phyloP scores from a whole-genome alignment of 345 rosid genomes.

The Leavenworthia alabamica region DNA sequence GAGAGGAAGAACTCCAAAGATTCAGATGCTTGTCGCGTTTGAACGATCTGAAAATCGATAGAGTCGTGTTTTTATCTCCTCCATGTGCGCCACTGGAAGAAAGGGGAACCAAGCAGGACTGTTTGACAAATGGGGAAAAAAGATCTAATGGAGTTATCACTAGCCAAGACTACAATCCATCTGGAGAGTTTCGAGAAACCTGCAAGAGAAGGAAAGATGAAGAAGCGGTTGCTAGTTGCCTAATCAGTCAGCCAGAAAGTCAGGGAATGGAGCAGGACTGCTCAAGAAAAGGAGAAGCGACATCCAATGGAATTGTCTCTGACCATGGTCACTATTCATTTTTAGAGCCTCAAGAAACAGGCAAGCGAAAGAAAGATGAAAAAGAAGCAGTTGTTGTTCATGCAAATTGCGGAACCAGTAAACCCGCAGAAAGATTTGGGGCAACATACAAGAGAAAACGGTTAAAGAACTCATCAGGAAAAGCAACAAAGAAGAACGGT shows the following conservation, averaged over 20 bases:
- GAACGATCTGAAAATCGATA: constrained; percentile 40
- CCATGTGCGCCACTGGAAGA: constrained; percentile 18
- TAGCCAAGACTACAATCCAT: constrained; percentile 13
- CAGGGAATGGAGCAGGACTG: constrained; percentile 11
- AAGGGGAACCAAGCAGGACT: constrained; percentile 14
- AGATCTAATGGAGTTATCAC: not conserved
- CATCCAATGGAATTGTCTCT: not conserved
- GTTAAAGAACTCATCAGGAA: constrained; percentile 14
- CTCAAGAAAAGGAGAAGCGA: not conserved
- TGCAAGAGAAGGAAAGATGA: constrained; percentile 18
- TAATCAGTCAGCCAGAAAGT: constrained; percentile 9
- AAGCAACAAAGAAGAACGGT: constrained; percentile 2
- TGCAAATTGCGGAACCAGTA: constrained; percentile 14
- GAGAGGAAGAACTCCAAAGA: constrained; percentile 33
- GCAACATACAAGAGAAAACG: constrained; percentile 31
- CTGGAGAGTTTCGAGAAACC: constrained; percentile 8
- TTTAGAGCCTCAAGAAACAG: constrained; percentile 8
- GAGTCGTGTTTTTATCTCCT: constrained; percentile 31
- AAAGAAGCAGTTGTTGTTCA: constrained; percentile 2
- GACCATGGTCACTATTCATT: constrained; percentile 17
- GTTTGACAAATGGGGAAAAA: constrained; percentile 10
- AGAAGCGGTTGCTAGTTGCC: constrained; percentile 6
- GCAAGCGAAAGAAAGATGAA: constrained; percentile 22
- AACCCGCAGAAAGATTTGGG: constrained; percentile 19
- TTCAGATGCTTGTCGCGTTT: constrained; percentile 44